These are phyloP conservation scores for Cladosporium sp. DNA, from an alignment of 2,329 filamentous ascomycete species.

Conservation along the genomic window DNA sequence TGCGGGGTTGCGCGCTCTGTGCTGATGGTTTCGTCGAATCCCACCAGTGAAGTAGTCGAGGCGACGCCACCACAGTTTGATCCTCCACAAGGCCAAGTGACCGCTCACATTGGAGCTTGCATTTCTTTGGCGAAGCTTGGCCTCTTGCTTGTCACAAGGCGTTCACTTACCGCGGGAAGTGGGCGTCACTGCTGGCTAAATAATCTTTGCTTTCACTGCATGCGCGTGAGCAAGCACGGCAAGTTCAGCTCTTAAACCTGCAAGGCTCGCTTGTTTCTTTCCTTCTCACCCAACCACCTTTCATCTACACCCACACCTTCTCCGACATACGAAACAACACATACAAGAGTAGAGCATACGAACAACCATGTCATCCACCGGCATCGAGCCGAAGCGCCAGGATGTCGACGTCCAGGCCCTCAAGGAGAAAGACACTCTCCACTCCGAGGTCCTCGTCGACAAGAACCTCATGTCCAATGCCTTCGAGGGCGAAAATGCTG, in stretches of 20 bases:
- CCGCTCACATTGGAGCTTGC: not conserved
- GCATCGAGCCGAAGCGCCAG: constrained; percentile 18
- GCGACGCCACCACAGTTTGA: not conserved
- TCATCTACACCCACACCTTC: not conserved
- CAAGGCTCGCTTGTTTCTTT: not conserved
- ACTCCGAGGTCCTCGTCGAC: constrained; percentile 35
- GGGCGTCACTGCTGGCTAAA: not conserved
- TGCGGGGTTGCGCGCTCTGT: not conserved
- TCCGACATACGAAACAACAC: too few relatives aligned
- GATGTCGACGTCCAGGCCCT: constrained; percentile 38
- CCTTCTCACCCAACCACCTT: not conserved
- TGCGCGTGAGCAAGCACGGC: not conserved
- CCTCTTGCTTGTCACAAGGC: not conserved
- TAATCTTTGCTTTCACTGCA: not conserved
- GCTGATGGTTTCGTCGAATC: not conserved
- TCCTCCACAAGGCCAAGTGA: not conserved
- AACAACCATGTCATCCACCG: constrained; percentile 8
- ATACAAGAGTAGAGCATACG: not conserved
- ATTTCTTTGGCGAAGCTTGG: not conserved
- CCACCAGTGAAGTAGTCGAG: constrained; percentile 5
- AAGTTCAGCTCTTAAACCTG: constrained; percentile 2
- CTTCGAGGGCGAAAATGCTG: constrained; percentile 51
- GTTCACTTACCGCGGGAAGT: not conserved
- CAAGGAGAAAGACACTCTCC: constrained; percentile 39
- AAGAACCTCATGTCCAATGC: constrained; percentile 42